Evolutionary conservation across 176 grass and related monocot genomes (phyloP).

Genomic region (Oropetium thomaeum): DNA sequence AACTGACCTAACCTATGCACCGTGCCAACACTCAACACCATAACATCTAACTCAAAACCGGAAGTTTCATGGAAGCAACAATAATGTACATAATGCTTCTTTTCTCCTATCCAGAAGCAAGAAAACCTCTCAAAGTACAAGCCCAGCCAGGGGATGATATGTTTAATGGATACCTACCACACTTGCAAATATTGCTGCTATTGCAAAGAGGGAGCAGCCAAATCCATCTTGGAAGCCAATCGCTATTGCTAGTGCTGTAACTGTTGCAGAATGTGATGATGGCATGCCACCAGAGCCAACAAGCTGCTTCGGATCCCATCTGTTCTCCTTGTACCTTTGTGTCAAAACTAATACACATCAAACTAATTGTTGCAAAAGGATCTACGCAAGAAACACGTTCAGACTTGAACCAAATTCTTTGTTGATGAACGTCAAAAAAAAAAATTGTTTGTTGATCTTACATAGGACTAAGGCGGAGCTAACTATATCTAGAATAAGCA

Average conservation of each 20-base stretch:
- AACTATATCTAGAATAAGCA: neutral
- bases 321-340: slow-evolving; percentile 85
- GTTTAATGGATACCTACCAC: slow-evolving; percentile 53
- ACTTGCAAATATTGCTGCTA: slow-evolving; percentile 68
- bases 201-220: slow-evolving; percentile 62
- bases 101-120: slow-evolving; percentile 26
- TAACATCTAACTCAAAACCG: neutral
- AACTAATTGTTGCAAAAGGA: neutral
- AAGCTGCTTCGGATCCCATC: slow-evolving; percentile 88
- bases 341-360: slow-evolving; percentile 30
- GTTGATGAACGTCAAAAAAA: no score
- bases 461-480: neutral
- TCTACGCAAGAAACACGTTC: neutral
- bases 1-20: neutral
- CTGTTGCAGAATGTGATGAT: slow-evolving; percentile 87
- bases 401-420: slow-evolving; percentile 2
- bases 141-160: slow-evolving; percentile 2
- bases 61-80: slow-evolving; percentile 18
- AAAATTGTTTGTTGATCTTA: neutral
- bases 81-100: slow-evolving; percentile 3
- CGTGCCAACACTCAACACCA: slow-evolving; percentile 20
- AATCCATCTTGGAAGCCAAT: slow-evolving; percentile 85
- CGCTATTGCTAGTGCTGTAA: slow-evolving; percentile 73
- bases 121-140: neutral
- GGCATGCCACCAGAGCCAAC: slow-evolving; percentile 88